Base-by-base conservation (phyloP, 2,329 filamentous ascomycete genomes). In the Grosmannia serpens region DNA sequence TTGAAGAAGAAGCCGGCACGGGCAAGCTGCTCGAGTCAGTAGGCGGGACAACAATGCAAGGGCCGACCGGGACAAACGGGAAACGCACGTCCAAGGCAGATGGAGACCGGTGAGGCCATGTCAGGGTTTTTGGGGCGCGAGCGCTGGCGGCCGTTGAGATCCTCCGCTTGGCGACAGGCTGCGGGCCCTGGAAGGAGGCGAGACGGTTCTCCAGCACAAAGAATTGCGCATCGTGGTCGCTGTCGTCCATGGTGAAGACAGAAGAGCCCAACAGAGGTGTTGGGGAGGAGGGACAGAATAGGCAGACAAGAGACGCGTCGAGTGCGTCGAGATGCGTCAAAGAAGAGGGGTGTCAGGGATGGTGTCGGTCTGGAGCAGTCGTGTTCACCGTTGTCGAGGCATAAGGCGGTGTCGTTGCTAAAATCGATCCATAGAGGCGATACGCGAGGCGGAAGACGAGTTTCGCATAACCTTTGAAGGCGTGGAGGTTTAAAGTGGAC, bases 1-100 rank as follows among this genome's bases (percentile, higher is more conserved):
- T 85, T 82, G 74, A 89, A 97, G 74, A 87, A 94, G 74, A 99
- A 96, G 44, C 94, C 94, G 59, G 94, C 92, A 67, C 83, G 84
- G 5, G 94, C 92, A 66, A 99, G 85, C 88, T 96, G 68, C 20
- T 5, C 4, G 33, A 10, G 51, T 55, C 26, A 51, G 57, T 59
- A 41, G 11, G 33, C 9, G 22, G 22, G 26, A 52, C 13, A 59
- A 49, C 10, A 55, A 6, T 41, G 54, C 58, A 67, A 70, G 67
- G 67, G 11, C 4, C 20, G 67, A 65, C 38, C 65, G 61, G 50
- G 71, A 65, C 68, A 68, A 24, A 47, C 9, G 29, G n/a, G 17
- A 24, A 7, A 67, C 73, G 64, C 74, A 89, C 87, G 63, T 86
- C 81, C 64, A 82, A 78, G 15, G 86, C 78, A 1, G 82, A 76